These are phyloP conservation scores for Plasmodium malariae DNA, from an alignment of 169 alveolate species.

Conservation along the genomic window DNA sequence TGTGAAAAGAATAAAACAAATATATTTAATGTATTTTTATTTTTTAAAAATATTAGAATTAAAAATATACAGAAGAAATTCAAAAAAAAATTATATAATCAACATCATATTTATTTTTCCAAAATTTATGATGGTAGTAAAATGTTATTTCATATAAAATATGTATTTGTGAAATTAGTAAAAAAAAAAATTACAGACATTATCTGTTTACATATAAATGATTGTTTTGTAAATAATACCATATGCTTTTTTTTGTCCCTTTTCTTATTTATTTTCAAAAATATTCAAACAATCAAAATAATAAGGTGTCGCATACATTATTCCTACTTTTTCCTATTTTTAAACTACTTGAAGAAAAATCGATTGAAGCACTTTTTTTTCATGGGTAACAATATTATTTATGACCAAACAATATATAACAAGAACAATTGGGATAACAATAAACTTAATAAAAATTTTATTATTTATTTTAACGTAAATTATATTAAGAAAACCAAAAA, in stretches of 20 bases:
- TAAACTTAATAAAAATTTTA: constrained; percentile 3
- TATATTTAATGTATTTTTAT: constrained; percentile 44
- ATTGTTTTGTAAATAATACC: constrained; percentile 42
- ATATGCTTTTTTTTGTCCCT: constrained; percentile 37
- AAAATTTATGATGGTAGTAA: constrained; percentile 23
- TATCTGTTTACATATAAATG: constrained; percentile 26
- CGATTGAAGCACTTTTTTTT: constrained; percentile 6
- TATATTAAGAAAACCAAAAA: constrained; percentile 25
- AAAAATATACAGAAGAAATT: constrained; percentile 19
- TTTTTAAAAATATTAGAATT: constrained; percentile 24
- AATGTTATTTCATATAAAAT: constrained; percentile 35
- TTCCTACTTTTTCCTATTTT: constrained; percentile 10
- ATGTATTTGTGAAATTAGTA: constrained; percentile 24
- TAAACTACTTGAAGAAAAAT: constrained; percentile 23
- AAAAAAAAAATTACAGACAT: constrained; percentile 25
- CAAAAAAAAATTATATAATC: constrained; percentile 35
- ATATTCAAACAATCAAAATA: constrained; percentile 31
- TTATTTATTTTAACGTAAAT: constrained; percentile 30
- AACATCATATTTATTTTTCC: constrained; percentile 36
- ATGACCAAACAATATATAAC: not conserved
- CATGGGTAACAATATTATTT: constrained; percentile 28
- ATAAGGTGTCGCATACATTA: constrained; percentile 35
- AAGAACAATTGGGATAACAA: not conserved
- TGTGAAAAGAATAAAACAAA: constrained; percentile 12
- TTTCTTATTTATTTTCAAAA: constrained; percentile 26